phyloP scores from a whole-genome alignment of 208 protist species.

The Trichomonas gallinae region DNA sequence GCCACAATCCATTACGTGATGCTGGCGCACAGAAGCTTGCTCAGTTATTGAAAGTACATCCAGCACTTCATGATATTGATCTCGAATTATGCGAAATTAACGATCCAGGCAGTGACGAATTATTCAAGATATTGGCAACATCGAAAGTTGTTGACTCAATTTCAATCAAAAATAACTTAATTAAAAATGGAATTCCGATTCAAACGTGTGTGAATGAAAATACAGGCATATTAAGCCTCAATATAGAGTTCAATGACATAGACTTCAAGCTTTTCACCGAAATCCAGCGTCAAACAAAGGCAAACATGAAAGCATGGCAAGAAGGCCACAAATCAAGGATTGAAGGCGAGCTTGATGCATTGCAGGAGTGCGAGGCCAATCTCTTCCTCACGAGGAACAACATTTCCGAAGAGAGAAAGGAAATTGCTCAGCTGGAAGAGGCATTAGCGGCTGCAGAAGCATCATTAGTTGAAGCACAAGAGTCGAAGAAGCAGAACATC shows the following conservation, averaged over 20 bases:
- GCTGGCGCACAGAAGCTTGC: neutral
- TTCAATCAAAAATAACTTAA: neutral
- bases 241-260: neutral
- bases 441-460: neutral
- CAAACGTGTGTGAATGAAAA: neutral
- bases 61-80: neutral
- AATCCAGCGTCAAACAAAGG: neutral
- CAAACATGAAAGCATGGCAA: neutral
- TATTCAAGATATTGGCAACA: neutral
- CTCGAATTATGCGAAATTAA: slow-evolving; percentile 7
- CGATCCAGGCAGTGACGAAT: neutral
- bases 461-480: neutral
- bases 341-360: neutral
- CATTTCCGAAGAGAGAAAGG: neutral
- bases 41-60: neutral
- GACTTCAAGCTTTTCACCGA: neutral
- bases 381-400: neutral
- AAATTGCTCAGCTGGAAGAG: neutral
- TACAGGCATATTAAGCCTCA: neutral
- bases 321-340: neutral
- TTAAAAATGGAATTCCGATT: neutral
- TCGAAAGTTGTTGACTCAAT: neutral
- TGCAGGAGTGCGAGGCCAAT: neutral
- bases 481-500: neutral
- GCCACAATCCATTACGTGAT: neutral